Evolutionary conservation across 495 filamentous ascomycete genomes (phyloP).

Genomic region (Friedmanniomyces simplex): DNA sequence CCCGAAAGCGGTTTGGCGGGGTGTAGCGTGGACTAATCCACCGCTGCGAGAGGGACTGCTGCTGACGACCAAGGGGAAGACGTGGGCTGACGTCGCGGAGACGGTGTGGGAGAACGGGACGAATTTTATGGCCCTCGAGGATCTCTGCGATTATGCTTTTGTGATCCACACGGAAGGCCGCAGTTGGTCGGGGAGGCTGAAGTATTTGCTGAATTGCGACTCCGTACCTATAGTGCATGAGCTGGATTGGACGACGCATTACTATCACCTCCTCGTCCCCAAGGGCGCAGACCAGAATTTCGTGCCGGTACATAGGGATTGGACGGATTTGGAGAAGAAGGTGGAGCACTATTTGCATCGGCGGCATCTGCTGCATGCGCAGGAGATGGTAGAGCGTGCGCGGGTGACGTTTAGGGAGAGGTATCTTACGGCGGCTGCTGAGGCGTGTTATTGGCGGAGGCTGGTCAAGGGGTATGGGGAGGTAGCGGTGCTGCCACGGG

Average conservation of each 20-base stretch:
- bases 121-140: constrained; percentile 40
- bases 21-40: constrained; percentile 35
- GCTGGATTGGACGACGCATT: constrained; percentile 37
- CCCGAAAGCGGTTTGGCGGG: constrained; percentile 60
- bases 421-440: constrained; percentile 50
- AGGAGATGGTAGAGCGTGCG: constrained; percentile 42
- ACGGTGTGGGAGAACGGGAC: constrained; percentile 38
- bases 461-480: constrained; percentile 40
- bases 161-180: constrained; percentile 46
- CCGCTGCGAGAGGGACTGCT: constrained; percentile 39
- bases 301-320: constrained; percentile 46
- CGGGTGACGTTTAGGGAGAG: constrained; percentile 46
- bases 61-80: constrained; percentile 33
- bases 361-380: constrained; percentile 36
- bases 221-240: constrained; percentile 45
- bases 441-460: constrained; percentile 51
- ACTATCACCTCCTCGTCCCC: constrained; percentile 35
- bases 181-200: constrained; percentile 46
- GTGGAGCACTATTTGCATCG: constrained; percentile 42
- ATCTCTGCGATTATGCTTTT: constrained; percentile 53
- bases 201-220: constrained; percentile 51
- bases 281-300: constrained; percentile 42
- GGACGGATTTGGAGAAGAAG: constrained; percentile 42
- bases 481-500: neutral
- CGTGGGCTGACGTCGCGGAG: constrained; percentile 44